Evolutionary conservation across 768 basidiomycete genomes (phyloP).

Genomic region (Terana coerulea): DNA sequence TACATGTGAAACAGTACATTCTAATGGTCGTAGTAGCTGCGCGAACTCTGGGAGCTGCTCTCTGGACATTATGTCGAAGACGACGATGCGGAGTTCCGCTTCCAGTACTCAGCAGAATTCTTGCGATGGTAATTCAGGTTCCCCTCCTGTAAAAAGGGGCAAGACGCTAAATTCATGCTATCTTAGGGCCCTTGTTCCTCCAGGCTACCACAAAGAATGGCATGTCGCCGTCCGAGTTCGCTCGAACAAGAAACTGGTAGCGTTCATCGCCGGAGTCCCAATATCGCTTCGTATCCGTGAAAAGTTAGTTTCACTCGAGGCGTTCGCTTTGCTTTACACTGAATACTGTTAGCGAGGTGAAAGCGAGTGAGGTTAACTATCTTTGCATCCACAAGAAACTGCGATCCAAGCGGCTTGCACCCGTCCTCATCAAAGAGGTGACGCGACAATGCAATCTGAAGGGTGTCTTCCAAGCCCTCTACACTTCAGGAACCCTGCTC

Average conservation of each 20-base stretch:
- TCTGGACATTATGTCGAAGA: slow-evolving; percentile 97
- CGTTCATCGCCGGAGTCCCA: slow-evolving; percentile 94
- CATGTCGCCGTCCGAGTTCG: slow-evolving; percentile 92
- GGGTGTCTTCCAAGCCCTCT: slow-evolving; percentile 95
- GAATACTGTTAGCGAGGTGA: slow-evolving; percentile 49
- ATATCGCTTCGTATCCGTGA: slow-evolving; percentile 79
- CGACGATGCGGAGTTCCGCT: slow-evolving; percentile 92
- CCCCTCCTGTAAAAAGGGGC: too few relatives aligned
- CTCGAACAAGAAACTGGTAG: slow-evolving; percentile 90
- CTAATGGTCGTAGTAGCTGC: slow-evolving; percentile 49
- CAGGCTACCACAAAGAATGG: slow-evolving; percentile 93
- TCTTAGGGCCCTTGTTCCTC: slow-evolving; percentile 87
- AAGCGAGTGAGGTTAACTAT: slow-evolving; percentile 91
- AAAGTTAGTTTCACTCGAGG: slow-evolving; percentile 53
- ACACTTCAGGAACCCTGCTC: slow-evolving; percentile 90
- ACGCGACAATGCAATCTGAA: slow-evolving; percentile 88
- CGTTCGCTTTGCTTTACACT: neutral
- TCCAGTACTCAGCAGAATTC: slow-evolving; percentile 94
- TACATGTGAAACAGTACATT: neutral
- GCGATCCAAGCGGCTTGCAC: slow-evolving; percentile 90
- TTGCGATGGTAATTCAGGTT: slow-evolving; percentile 64
- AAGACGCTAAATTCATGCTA: neutral
- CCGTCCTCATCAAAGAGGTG: slow-evolving; percentile 96
- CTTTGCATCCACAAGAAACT: slow-evolving; percentile 98
- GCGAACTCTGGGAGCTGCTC: slow-evolving; percentile 89